Base-by-base conservation (phyloP, 768 basidiomycete species). In the Lyophyllum semitale region DNA sequence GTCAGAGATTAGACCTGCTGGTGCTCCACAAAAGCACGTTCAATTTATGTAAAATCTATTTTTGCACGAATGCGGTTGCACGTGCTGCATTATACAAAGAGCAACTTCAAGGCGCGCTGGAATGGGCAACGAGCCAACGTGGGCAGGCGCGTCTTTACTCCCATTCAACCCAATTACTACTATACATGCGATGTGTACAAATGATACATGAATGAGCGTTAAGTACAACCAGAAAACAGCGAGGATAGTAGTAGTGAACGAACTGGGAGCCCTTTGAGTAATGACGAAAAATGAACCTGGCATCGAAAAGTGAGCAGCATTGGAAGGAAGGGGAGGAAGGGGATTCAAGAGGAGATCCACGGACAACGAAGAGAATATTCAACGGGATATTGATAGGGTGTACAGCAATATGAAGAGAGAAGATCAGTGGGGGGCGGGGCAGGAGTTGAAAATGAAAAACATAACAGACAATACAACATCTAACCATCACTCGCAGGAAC, bases 181-280 rank as follows among this genome's bases (percentile, higher is more conserved):
- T 23, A 9, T 18, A 46, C 27, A 18, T 8, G 18, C 15, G n/a
- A 46, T 46, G 30, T 46, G 26, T 11, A 30, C 25, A 30, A 23
- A 45, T 49, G 18, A 38, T 49, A 49, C 35, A 49, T 33, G 20
- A 22, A 44, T 44, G 18, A 44, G 43, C 43, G 43, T 25, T 44
- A 44, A 44, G 43, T 44, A 44, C 43, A 44, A 22, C 23, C 23
- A 29, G n/a, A 44, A 18, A 4, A 5, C 11, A 30, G 29, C 29
- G 11, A n/a, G 37, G 17, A 8, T 15, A n/a, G 37, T 30, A 11
- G 29, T 11, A 30, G 11, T 6, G 29, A 30, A 15, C 3, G n/a
- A n/a, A 6, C 7, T 9, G 37, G 37, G 15, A 18, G 15, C 8
- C 13, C 8, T 4, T 6, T n/a, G n/a, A 38, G 37, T 38, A 18